Evolutionary conservation across 306 rosid genomes (phyloP), one percentile per base, ranked within the genome.

Genomic region (Oxytropis ochrocephala): DNA sequence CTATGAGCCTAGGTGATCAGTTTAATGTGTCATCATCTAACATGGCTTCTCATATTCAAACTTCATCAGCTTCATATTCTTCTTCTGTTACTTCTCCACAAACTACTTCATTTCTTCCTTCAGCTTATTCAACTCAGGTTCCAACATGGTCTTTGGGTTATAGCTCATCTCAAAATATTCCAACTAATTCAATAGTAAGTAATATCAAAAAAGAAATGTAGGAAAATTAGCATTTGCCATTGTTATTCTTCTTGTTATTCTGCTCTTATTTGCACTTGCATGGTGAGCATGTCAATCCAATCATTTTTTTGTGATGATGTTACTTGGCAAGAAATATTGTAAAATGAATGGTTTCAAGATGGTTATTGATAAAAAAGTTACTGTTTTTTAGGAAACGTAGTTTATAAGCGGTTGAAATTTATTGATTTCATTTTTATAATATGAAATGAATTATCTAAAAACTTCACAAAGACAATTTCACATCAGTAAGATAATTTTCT

Each of bases 31-130:
- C 87, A n/a, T n/a, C n/a, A 5, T 66, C 82, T 4, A 27, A 68
- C 2, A 21, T 58, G 82, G 70, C 49, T 52, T 58, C 84, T 47
- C 67, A 69, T n/a, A 1, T 76, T 64, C 87, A 72, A 36, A 63
- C 76, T 5, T 78, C 85, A 3, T 49, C 77, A 2, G 10, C 70
- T 0, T 13, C 79, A 0, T 27, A 24, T 58, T 68, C 85, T 4
- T 49, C 74, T 3, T 27, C 84, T 13, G 21, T 5, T 39, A 18
- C 56, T 12, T 46, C 83, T 11, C 14, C 70, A 16, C 70, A 57
- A 9, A 39, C 69, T n/a, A 30, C 65, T 52, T 41, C 74, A 24
- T 8, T 66, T 46, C 72, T 78, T 46, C 69, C 77, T 36, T 55
- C 59, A 2, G 44, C 39, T 64, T 63, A 54, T 53, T 24, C 78